Evolutionary conservation across 225 moss, liverwort and hornwort genomes (phyloP).

Genomic region (Pseudoscleropodium purum): DNA sequence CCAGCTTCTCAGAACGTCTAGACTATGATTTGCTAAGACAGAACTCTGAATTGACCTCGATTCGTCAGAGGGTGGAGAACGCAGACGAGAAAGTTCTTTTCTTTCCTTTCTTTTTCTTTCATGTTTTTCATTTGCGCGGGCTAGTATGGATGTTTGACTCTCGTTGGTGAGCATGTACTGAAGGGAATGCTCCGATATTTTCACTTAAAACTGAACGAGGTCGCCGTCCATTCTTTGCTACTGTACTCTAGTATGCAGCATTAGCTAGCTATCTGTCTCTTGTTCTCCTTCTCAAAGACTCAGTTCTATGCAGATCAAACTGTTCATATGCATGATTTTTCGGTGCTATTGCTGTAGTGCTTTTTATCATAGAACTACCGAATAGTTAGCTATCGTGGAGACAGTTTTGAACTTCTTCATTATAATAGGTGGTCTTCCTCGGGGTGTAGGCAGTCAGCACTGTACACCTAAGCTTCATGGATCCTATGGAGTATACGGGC

Average conservation of each 20-base stretch:
- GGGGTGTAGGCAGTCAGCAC: background rate
- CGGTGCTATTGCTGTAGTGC: background rate
- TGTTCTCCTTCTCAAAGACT: background rate
- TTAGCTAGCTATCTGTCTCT: background rate
- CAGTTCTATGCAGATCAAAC: background rate
- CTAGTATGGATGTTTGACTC: background rate
- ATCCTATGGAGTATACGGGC: background rate
- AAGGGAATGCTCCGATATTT: background rate
- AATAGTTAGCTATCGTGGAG: background rate
- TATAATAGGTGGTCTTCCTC: background rate
- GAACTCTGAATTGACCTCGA: slow-evolving; percentile 9
- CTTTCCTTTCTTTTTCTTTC: background rate
- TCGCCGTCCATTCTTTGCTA: background rate
- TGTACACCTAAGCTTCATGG: background rate
- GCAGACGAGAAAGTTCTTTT: background rate
- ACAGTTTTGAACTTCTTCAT: background rate
- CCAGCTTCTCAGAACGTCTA: background rate
- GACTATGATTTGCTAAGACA: background rate
- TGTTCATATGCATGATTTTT: background rate
- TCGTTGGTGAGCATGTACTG: background rate
- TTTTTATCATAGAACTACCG: background rate
- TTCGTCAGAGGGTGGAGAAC: background rate
- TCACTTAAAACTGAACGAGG: background rate
- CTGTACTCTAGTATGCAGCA: background rate
- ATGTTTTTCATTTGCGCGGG: background rate